These are phyloP conservation scores for Erodium texanum DNA, from an alignment of 441 rosid genomes.

Conservation along the genomic window DNA sequence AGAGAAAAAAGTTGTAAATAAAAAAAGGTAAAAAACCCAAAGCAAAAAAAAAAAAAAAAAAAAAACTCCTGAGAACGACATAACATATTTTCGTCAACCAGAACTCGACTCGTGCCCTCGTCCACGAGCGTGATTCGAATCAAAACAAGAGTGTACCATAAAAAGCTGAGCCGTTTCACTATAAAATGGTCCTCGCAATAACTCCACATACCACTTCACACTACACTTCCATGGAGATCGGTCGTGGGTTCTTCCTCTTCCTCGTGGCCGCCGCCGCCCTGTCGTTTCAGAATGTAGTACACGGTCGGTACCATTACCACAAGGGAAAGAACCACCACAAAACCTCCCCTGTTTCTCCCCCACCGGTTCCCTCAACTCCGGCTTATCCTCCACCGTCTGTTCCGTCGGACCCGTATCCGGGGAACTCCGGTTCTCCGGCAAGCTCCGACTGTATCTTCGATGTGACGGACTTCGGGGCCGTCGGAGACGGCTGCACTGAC, in stretches of 20 bases:
- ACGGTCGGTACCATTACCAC: slow-evolving; percentile 62
- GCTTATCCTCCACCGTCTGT: slow-evolving; percentile 29
- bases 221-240: slow-evolving; percentile 19
- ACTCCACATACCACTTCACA: too few species aligned
- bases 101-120: slow-evolving; percentile 27
- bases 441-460: slow-evolving; percentile 37
- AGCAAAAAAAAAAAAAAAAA: too few species aligned
- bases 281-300: slow-evolving; percentile 26
- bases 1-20: too few species aligned
- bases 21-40: too few species aligned
- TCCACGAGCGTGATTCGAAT: too few species aligned
- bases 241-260: slow-evolving; percentile 18
- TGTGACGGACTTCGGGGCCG: slow-evolving; percentile 65
- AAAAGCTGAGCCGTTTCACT: neutral
- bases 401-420: slow-evolving; percentile 39
- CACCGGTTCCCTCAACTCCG: slow-evolving; percentile 21
- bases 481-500: slow-evolving; percentile 69
- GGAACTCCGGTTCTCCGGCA: slow-evolving; percentile 14
- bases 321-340: slow-evolving; percentile 27
- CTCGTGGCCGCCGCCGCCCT: slow-evolving; percentile 16
- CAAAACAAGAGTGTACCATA: too few species aligned
- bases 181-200: neutral
- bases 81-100: slow-evolving; percentile 16
- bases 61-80: too few species aligned
- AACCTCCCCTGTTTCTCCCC: neutral